Base-by-base conservation (phyloP, 148 eudicot genomes). In the Arctostaphylos glauca region DNA sequence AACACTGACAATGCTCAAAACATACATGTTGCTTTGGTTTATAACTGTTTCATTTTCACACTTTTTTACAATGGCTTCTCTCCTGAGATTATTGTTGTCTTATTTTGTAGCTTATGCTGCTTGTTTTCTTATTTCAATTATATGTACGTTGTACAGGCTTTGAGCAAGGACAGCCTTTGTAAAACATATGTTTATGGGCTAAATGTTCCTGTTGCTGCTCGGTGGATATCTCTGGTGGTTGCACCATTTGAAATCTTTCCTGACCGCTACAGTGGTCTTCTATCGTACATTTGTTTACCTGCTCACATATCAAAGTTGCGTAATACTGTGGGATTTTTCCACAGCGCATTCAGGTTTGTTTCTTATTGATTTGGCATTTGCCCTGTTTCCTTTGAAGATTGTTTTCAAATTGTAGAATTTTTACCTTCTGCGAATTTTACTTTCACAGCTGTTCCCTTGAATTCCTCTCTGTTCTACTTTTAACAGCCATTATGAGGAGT, bases 171-270 rank as follows among this genome's bases (percentile, higher is more conserved):
- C 89, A 90, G 87, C 72, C 94, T 92, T 68, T 89, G 91, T 54
- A 96, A 88, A 90, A 96, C 99, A 75, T 96, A 85, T 90, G 97
- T 94, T 5, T 96, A 96, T 85, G 91, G 86, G 84, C 78, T 96
- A 87, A 86, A 89, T 81, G 86, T 91, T 82, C 99, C 99, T 67
- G 97, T 94, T 80, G 86, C 96, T 82, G 94, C 98, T 78, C 91
- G 82, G 79, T 96, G 95, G 94, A 93, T 96, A 87, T 91, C 97
- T 83, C 91, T 96, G 86, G 94, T 88, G 21, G 98, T 96, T 87
- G 99, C 96, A 47, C 98, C 95, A 55, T 91, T 96, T 88, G 96
- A 96, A 82, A 90, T 96, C 78, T 83, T 94, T 86, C 92, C 98
- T 47, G 98, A 96, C 84, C 80, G 84, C 82, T 91, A 93, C 85